phyloP scores from a whole-genome alignment of 495 filamentous ascomycete genomes.

The Annulohypoxylon moriforme region DNA sequence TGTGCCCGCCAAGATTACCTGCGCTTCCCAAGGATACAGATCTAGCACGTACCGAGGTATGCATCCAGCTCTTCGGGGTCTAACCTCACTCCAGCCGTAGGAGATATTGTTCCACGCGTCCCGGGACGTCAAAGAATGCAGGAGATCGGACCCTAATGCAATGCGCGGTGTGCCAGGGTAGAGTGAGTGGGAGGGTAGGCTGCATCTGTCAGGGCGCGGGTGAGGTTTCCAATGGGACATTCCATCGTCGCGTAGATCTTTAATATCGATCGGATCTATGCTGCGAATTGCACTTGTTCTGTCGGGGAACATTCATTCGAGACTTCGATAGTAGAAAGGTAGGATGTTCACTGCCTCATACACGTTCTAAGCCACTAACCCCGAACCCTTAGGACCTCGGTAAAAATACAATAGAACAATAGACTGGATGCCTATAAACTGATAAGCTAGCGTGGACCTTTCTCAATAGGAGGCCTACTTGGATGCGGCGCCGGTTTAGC shows the following conservation, averaged over 20 bases:
- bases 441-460: conserved; percentile 7
- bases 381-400: not conserved
- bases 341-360: conserved; percentile 11
- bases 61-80: conserved; percentile 35
- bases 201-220: conserved; percentile 40
- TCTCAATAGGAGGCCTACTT: conserved; percentile 35
- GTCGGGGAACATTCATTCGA: conserved; percentile 7
- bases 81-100: conserved; percentile 31
- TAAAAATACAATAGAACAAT: conserved; percentile 2
- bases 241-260: conserved; percentile 31
- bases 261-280: conserved; percentile 27
- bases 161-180: conserved; percentile 42
- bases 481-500: conserved; percentile 14
- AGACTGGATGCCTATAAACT: conserved; percentile 11
- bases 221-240: conserved; percentile 40
- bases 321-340: not conserved
- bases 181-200: conserved; percentile 41
- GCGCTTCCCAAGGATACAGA: conserved; percentile 41
- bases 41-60: conserved; percentile 25
- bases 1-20: conserved; percentile 40
- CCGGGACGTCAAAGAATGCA: conserved; percentile 32
- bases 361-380: not conserved
- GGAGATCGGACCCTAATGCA: conserved; percentile 46
- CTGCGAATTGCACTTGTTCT: not conserved
- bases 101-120: conserved; percentile 33